Percentiles rank a stretch among this genome's conserved stretches.
These are phyloP conservation scores for Arthroderma sp. DNA, from an alignment of 2,329 filamentous ascomycete genomes.

Conservation along the genomic window DNA sequence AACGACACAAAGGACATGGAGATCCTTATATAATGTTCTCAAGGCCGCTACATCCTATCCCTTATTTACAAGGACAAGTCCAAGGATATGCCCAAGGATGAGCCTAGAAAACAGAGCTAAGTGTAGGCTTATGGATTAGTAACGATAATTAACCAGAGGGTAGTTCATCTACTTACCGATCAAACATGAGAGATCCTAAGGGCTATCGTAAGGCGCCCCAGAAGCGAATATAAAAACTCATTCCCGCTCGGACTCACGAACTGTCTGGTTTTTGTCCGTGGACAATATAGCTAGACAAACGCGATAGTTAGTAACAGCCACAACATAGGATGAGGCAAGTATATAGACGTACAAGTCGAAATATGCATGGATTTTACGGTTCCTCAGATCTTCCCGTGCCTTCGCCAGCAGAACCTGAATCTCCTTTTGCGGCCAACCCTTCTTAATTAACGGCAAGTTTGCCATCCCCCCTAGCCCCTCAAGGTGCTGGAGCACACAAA, in stretches of 20 bases:
- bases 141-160: too few relatives aligned
- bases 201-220: too few relatives aligned
- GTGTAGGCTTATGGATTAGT: too few relatives aligned
- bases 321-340: neutral
- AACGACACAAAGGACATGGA: too few relatives aligned
- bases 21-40: too few relatives aligned
- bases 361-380: conserved; percentile 24
- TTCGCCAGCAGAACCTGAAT: conserved; percentile 24
- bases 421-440: conserved; percentile 20
- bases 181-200: too few relatives aligned
- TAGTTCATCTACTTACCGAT: too few relatives aligned
- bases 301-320: neutral
- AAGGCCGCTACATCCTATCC: too few relatives aligned
- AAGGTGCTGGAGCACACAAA: conserved; percentile 19
- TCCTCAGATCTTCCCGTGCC: conserved; percentile 24
- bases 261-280: conserved; percentile 13
- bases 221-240: neutral
- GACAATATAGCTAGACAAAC: conserved; percentile 12
- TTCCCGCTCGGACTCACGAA: neutral
- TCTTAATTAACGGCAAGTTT: conserved; percentile 19
- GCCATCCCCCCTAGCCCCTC: conserved; percentile 22
- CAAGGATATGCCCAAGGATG: too few relatives aligned
- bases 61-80: too few relatives aligned
- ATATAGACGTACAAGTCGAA: conserved; percentile 19
- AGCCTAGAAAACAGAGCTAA: too few relatives aligned